Base-by-base conservation (phyloP, 495 filamentous ascomycete species). In the Aspergillus taichungensis region DNA sequence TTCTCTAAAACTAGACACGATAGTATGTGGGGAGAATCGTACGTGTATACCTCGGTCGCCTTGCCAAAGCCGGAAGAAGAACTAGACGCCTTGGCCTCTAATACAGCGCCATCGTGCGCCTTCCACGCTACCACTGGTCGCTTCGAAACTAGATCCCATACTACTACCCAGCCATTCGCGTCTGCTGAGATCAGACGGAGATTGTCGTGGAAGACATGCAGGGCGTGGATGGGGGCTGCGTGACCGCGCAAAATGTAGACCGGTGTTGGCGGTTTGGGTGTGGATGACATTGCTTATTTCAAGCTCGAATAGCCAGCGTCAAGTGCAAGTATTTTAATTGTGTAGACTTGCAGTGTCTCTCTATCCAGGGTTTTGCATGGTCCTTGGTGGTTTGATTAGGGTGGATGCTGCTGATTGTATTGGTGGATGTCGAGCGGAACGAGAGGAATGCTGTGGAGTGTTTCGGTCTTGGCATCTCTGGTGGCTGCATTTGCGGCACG, bases 181-280 rank as follows among this genome's bases (percentile, higher is more conserved):
- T 98, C 92, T 12, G 83, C 92, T 6, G 88, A 90, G 27, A 91
- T 56, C 1, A 98, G 81, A 8, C 87, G 82, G 38, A 78, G 71
- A 53, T 95, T 94, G 40, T 65, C 54, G 37, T 75, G 76, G 50
- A 85, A 75, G 60, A 98, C 86, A 43, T 77, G 63, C 24, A 92
- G 66, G 11, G 79, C 76, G 59, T 98, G 90, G 42, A 97, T 84
- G 43, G 86, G 82, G 2, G 85, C 68, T 28, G 76, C 72, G 66
- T 98, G 92, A 42, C 92, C 92, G 52, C 92, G 84, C 30, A 98
- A 77, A 39, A 97, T 80, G 57, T 92, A 91, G 40, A 77, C 73
- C 39, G 90, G 90, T 51, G 87, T 84, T 28, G 83, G 76, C 29
- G 80, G 79, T 40, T 34, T 13, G 46, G 8, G 27, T 24, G 6